Conservation (phyloP, 2,329 filamentous ascomycete species). For the Orbilia brochopaga region DNA sequence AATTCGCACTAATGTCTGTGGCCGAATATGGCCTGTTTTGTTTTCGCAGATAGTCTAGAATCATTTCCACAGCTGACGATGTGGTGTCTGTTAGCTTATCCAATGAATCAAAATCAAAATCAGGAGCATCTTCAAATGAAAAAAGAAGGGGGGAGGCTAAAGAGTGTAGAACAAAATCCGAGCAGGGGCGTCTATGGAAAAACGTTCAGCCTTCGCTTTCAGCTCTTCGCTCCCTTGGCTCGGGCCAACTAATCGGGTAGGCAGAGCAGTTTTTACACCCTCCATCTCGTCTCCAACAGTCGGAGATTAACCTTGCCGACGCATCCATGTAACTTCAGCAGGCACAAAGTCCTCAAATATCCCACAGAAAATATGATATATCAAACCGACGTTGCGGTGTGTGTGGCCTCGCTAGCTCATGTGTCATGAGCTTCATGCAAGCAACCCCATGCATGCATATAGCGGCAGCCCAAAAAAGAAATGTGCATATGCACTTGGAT, state of each 20-base stretch:
- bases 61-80: conserved; percentile 55
- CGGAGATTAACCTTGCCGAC: conserved; percentile 50
- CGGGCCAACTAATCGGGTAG: conserved; percentile 10
- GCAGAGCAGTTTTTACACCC: conserved; percentile 12
- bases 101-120: conserved; percentile 6
- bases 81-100: conserved; percentile 14
- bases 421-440: conserved; percentile 46
- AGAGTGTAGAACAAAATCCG: conserved; percentile 2
- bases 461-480: conserved; percentile 48
- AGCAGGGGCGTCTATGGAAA: neutral
- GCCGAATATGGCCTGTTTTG: conserved; percentile 59
- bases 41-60: conserved; percentile 57
- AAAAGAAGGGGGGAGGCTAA: conserved; percentile 14
- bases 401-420: conserved; percentile 31
- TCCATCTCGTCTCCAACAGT: conserved; percentile 48
- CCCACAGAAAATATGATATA: conserved; percentile 47
- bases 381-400: conserved; percentile 15
- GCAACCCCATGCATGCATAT: conserved; percentile 46
- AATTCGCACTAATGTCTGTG: conserved; percentile 67
- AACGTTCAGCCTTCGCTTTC: conserved; percentile 30
- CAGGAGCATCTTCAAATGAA: conserved; percentile 4
- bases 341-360: conserved; percentile 12
- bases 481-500: conserved; percentile 48
- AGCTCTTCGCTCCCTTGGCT: conserved; percentile 28
- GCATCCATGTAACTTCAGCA: conserved; percentile 29